Evolutionary conservation across 768 basidiomycete species (phyloP), one percentile per base, ranked within the genome.

Genomic region (Roridomyces roridus): DNA sequence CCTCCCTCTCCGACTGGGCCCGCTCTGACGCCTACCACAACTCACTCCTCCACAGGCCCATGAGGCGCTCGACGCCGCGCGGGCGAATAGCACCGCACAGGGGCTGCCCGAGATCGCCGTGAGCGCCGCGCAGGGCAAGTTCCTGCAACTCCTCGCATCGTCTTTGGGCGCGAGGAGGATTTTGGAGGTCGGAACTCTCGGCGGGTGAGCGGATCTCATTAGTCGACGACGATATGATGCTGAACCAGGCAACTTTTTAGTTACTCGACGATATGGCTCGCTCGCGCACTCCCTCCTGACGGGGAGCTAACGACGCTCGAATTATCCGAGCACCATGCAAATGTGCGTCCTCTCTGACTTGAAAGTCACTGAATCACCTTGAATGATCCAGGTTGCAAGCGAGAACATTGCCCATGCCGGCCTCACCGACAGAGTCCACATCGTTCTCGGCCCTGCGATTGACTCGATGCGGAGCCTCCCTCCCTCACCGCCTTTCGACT

Each of bases 171-270:
- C 85, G 36, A 84, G 83, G 72, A 71, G 78, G 52, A 75, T 87
- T 17, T 68, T 90, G 40, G 87, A 88, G 64, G 80, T 90, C 44
- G 88, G 87, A 0, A 88, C 87, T 7, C 74, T 88, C 14, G 86
- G 84, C 61, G 88, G 86, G 86, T 87, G 59, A 45, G 67, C 63
- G 28, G 5, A 18, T 34, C 45, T 24, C 49, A 28, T 46, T 11
- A 17, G 25, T 26, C 14, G 29, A 14, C 17, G 29, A 26, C 25
- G n/a, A 12, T 26, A 18, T 23, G 20, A 21, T n/a, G 35, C 20
- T 18, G 23, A 18, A n/a, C 10, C 21, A 53, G 20, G 43, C 35
- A 23, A 39, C 14, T 17, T 34, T 56, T 10, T 43, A 81, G 77
- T 5, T 76, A 80, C 59, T 80, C 77, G 2, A 77, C 77, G 3